These are phyloP conservation scores for Durotheca rogersii DNA, from an alignment of 495 filamentous ascomycete genomes.

Conservation along the genomic window DNA sequence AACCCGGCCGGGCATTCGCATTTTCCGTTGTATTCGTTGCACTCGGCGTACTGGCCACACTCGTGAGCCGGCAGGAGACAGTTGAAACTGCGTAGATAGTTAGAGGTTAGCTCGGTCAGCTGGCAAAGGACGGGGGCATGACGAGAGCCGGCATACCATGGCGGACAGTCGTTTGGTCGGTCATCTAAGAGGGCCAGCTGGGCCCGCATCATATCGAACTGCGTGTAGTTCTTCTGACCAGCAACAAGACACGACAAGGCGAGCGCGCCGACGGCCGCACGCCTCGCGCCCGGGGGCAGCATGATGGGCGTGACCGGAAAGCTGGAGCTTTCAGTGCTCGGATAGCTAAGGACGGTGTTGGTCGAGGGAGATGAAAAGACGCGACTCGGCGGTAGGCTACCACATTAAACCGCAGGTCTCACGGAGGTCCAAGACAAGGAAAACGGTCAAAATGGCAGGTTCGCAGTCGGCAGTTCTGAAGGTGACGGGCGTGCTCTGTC, in stretches of 20 bases:
- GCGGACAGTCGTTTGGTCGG: constrained; percentile 61
- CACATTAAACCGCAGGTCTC: constrained; percentile 18
- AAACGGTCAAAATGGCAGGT: not conserved
- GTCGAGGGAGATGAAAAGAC: constrained; percentile 10
- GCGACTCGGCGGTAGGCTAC: constrained; percentile 14
- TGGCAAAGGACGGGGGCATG: not conserved
- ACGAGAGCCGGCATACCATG: constrained; percentile 50
- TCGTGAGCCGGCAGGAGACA: constrained; percentile 89
- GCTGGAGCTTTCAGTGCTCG: constrained; percentile 11
- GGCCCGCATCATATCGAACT: constrained; percentile 52
- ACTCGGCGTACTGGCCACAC: constrained; percentile 84
- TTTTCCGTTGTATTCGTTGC: constrained; percentile 83
- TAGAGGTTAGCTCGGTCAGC: too few species aligned
- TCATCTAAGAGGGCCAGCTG: constrained; percentile 53
- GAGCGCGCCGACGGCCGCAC: constrained; percentile 38
- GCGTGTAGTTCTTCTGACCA: constrained; percentile 48
- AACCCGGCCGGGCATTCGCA: constrained; percentile 90
- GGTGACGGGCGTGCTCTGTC: too few species aligned
- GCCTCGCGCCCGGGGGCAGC: constrained; percentile 38
- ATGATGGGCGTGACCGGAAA: constrained; percentile 34
- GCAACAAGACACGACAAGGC: constrained; percentile 44
- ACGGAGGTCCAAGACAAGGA: constrained; percentile 18
- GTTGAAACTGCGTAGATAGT: constrained; percentile 72
- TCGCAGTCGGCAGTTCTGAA: too few species aligned
- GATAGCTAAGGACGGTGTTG: constrained; percentile 2